Evolutionary conservation across 2,329 filamentous ascomycete genomes (phyloP).

Genomic region (Alternaria viburni): DNA sequence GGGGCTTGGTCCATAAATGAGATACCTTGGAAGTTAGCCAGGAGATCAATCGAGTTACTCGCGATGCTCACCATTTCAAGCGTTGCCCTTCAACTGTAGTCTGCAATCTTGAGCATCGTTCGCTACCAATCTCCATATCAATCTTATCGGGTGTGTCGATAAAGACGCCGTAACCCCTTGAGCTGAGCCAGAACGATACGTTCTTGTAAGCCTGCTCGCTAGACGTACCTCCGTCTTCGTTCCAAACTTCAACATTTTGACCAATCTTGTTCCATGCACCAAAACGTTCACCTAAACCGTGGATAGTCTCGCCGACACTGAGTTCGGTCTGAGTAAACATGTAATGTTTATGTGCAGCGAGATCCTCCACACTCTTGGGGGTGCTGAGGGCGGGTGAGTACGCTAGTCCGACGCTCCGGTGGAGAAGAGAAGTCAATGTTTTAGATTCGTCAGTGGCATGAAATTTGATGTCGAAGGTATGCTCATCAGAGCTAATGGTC

Average conservation of each 20-base stretch:
- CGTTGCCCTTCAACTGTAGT: constrained; percentile 72
- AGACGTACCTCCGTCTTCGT: constrained; percentile 67
- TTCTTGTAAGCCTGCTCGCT: constrained; percentile 77
- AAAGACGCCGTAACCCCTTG: constrained; percentile 77
- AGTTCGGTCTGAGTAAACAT: constrained; percentile 56
- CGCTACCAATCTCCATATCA: constrained; percentile 75
- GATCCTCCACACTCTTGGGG: constrained; percentile 61
- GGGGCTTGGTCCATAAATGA: constrained; percentile 73
- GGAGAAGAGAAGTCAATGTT: constrained; percentile 61
- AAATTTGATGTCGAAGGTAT: constrained; percentile 64
- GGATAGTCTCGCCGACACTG: constrained; percentile 67
- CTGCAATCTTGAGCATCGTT: constrained; percentile 74
- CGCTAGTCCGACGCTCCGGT: constrained; percentile 64
- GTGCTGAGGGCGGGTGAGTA: constrained; percentile 62
- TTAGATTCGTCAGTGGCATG: constrained; percentile 58
- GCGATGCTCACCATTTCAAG: constrained; percentile 62
- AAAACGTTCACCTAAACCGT: constrained; percentile 78
- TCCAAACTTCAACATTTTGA: constrained; percentile 70
- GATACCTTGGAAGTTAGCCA: constrained; percentile 53
- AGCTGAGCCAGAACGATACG: constrained; percentile 72
- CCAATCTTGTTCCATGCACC: constrained; percentile 79
- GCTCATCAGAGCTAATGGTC: constrained; percentile 57
- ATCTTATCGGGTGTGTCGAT: constrained; percentile 73
- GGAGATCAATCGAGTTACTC: not conserved
- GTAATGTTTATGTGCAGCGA: constrained; percentile 53